Base-by-base conservation (phyloP, 805 yeast species). In the Spathaspora gorwiae region DNA sequence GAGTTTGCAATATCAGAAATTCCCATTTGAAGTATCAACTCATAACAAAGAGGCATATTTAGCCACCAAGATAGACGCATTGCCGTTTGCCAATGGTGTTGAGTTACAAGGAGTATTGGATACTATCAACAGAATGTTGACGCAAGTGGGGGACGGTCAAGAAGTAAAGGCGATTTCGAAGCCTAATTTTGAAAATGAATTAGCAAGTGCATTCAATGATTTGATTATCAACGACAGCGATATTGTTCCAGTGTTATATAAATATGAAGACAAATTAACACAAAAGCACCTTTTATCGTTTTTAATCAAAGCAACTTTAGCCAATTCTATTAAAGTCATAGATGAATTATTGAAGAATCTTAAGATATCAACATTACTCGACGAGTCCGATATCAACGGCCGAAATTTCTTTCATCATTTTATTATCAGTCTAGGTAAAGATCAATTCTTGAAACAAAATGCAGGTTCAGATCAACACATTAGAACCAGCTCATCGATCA, bases 351-450 rank as follows among this genome's bases (percentile, higher is more conserved):
- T 84, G 42, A 72, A 67, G 26, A 66, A 70, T 12, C 72, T 81
- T 36, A 78, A 38, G 7, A 35, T 79, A 7, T 70, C 75, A 10
- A 61, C 24, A 70, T 6, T 66, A 37, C 62, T 45, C 39, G 94
- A 87, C 53, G 72, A 81, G 0, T 67, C 80, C 7, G 97, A 90
- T 55, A 80, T 90, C 37, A 81, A 84, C 45, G 87, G 87, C 13
- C 75, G 97, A 53, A 90, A 87, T 59, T 83, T 90, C 56, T 78
- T 90, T 55, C 98, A 90, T 61, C 88, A 87, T 52, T 85, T 83
- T 55, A 81, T 90, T 24, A 82, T 90, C 45, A 78, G 85, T 7
- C 73, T 86, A 46, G 96, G 96, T 5, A 82, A 88, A 55, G 79
- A 79, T 43, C 74, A 70, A 46, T 57, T 62, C 33, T 49, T 44